Conservation (phyloP, 2,329 filamentous ascomycete species). For the Fusarium longipes region DNA sequence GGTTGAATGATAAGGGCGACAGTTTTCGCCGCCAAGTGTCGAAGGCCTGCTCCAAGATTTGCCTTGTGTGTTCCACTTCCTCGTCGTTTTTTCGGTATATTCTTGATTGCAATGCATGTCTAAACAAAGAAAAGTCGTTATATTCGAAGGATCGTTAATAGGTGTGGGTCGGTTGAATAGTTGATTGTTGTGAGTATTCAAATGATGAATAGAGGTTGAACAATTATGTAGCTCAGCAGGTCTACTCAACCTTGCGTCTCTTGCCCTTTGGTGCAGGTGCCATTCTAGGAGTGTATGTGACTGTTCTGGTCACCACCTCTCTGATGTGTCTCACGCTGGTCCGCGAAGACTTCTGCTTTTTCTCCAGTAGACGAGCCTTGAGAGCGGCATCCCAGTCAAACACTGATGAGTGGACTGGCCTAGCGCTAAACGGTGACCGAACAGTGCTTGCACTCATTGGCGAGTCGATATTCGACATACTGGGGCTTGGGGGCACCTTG, state of each 20-base stretch:
- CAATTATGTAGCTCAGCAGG: not conserved
- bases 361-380: constrained; percentile 73
- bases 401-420: constrained; percentile 75
- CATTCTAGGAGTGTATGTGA: constrained; percentile 89
- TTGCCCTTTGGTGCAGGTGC: constrained; percentile 93
- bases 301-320: constrained; percentile 93
- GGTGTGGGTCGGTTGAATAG: constrained; percentile 12
- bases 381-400: constrained; percentile 82
- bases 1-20: constrained; percentile 27
- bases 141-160: constrained; percentile 40
- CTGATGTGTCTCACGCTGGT: constrained; percentile 78
- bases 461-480: constrained; percentile 74
- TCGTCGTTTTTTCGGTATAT: constrained; percentile 38
- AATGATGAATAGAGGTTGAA: constrained; percentile 2
- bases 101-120: constrained; percentile 37
- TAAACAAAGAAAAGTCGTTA: constrained; percentile 47
- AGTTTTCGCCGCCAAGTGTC: constrained; percentile 22
- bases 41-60: constrained; percentile 28
- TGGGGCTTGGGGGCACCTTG: constrained; percentile 81
- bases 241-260: constrained; percentile 76
- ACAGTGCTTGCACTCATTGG: constrained; percentile 70
- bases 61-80: constrained; percentile 23
- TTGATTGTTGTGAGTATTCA: constrained; percentile 18
- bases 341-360: constrained; percentile 66
- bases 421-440: constrained; percentile 80